These are phyloP conservation scores for Solanum pimpinellifolium DNA, from an alignment of 257 asterid species.

Conservation along the genomic window DNA sequence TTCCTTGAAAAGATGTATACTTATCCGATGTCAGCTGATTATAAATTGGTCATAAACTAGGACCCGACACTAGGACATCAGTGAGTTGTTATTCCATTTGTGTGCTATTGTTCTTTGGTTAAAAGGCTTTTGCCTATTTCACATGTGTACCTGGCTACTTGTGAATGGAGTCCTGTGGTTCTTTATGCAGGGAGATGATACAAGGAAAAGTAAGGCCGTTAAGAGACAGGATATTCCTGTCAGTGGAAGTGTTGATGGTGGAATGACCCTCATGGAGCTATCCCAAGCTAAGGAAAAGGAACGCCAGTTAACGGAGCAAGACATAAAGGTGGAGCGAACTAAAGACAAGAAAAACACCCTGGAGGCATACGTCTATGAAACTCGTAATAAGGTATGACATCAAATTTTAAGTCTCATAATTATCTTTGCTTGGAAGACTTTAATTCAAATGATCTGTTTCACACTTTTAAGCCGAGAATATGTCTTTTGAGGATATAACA, in stretches of 20 bases:
- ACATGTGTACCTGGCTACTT: neutral
- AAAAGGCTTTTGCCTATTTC: neutral
- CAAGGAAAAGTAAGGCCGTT: constrained; percentile 44
- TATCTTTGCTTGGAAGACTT: neutral
- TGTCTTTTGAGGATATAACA: neutral
- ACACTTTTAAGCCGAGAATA: neutral
- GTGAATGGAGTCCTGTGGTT: neutral
- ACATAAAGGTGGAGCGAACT: constrained; percentile 76
- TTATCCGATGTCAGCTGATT: neutral
- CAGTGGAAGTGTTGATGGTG: constrained; percentile 49
- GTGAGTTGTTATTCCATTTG: neutral
- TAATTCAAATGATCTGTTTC: neutral
- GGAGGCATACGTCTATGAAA: constrained; percentile 90
- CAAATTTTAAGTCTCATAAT: neutral
- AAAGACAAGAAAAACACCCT: constrained; percentile 89
- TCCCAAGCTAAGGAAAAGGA: constrained; percentile 64
- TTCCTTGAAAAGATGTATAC: neutral
- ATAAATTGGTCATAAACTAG: neutral
- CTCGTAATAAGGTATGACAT: constrained; percentile 71
- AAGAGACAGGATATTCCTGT: constrained; percentile 58
- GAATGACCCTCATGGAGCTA: constrained; percentile 50
- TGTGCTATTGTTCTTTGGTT: neutral
- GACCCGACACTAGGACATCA: neutral
- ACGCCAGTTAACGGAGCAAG: constrained; percentile 65
- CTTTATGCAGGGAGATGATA: constrained; percentile 50